Base-by-base conservation (phyloP, 2,329 filamentous ascomycete genomes). In the Exophiala lecanii-corni region DNA sequence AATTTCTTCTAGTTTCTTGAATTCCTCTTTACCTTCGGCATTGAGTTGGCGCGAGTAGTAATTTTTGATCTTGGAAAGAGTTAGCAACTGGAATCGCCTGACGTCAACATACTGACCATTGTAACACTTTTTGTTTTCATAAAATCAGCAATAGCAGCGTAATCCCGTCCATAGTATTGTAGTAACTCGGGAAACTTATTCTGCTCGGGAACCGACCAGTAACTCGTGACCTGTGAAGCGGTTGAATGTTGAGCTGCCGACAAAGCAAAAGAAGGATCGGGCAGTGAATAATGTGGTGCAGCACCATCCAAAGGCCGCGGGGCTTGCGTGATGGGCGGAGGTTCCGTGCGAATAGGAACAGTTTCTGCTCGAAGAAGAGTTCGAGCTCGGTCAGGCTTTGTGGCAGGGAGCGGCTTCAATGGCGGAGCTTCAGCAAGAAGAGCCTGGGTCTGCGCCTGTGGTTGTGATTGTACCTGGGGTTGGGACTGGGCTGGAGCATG, bases 81-180 rank as follows among this genome's bases (percentile, higher is more conserved):
- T 49, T 33, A 54, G 43, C 26, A 12, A 13, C 31, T 47, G 7
- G 36, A 18, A 20, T 15, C 3, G 18, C 10, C 9, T 17, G 13
- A 28, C 19, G 41, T 20, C 16, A 21, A 34, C 16, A 34, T 7
- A 51, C 66, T 53, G 62, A 73, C 70, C 71, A 74, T 74, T 2
- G 68, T 68, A n/a, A 66, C 63, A 9, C 70, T 73, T 54, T 74
- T 74, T 1, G 70, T 71, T 51, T 70, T 73, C 70, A 74, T 72
- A 36, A 66, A 68, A 30, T 66, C 62, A 3, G 71, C 69, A 42
- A 74, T 73, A 10, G 62, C 66, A 43, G 69, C 66, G 49, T 70
- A 74, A 55, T 73, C 66, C 20, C 61, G 65, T 15, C 71, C 71
- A 57, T 68, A 74, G 51, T 72, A 66, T 12, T 60, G 62, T 26